Evolutionary conservation across 805 yeast species (phyloP).

Genomic region (Saturnispora ahearnii): DNA sequence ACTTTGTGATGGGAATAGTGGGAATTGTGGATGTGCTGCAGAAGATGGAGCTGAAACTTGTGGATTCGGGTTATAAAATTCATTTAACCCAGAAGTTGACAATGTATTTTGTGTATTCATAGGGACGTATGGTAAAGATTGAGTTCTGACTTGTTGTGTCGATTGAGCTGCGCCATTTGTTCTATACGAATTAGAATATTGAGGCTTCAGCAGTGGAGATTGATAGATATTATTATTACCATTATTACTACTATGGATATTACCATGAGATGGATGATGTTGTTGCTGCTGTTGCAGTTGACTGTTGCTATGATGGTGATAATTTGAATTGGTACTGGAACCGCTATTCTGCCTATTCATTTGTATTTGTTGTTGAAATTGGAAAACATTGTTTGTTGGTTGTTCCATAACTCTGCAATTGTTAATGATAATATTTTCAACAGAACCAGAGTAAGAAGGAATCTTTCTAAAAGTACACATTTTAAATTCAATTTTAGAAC

Average conservation of each 20-base stretch:
- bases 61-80: conserved; percentile 1
- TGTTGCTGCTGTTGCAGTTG: conserved; percentile 4
- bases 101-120: not conserved
- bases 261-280: not conserved
- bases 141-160: conserved; percentile 8
- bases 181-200: conserved; percentile 4
- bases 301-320: not conserved
- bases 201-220: conserved; percentile 7
- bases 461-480: conserved; percentile 26
- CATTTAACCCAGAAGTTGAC: conserved; percentile 5
- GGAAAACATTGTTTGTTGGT: conserved; percentile 20
- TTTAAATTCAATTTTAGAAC: conserved; percentile 22
- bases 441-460: conserved; percentile 23
- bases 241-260: not conserved
- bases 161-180: not conserved
- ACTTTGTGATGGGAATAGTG: conserved; percentile 10
- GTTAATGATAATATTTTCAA: conserved; percentile 21
- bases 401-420: conserved; percentile 27
- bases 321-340: conserved; percentile 1
- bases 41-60: conserved; percentile 3
- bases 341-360: conserved; percentile 7
- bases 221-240: not conserved
- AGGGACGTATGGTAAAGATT: conserved; percentile 1
- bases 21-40: conserved; percentile 2
- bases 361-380: conserved; percentile 20